These are phyloP conservation scores for Dispira parvispora DNA, from an alignment of 192 early-diverging fungal species.

Conservation along the genomic window DNA sequence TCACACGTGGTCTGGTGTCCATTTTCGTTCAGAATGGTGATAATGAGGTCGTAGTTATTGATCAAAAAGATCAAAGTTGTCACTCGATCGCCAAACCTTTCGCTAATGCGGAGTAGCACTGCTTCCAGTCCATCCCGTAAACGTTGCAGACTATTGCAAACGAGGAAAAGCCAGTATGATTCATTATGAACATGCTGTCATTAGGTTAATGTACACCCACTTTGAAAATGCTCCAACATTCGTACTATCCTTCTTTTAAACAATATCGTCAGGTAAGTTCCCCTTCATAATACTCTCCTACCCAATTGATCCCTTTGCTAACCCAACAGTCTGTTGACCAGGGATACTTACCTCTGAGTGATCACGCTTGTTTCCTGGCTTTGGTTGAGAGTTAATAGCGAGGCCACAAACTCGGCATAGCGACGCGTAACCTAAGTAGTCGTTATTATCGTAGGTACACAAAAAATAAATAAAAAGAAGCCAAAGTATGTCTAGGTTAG, in stretches of 20 bases:
- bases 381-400: slow-evolving; percentile 76
- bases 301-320: too few species aligned
- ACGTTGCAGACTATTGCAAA: slow-evolving; percentile 35
- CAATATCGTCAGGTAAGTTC: too few species aligned
- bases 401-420: slow-evolving; percentile 85
- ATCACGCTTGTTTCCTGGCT: slow-evolving; percentile 74
- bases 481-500: too few species aligned
- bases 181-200: too few species aligned
- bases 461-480: too few species aligned
- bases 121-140: slow-evolving; percentile 60
- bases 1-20: slow-evolving; percentile 24
- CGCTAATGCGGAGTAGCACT: slow-evolving; percentile 56
- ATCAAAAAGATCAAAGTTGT: slow-evolving; percentile 68
- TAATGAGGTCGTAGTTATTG: slow-evolving; percentile 87
- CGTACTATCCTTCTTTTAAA: too few species aligned
- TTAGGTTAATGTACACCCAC: too few species aligned
- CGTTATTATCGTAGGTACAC: too few species aligned
- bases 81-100: slow-evolving; percentile 48
- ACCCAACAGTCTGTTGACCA: too few species aligned
- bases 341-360: slow-evolving; percentile 39
- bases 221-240: too few species aligned
- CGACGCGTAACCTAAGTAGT: slow-evolving; percentile 52
- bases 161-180: background rate
- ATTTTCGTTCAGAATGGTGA: slow-evolving; percentile 54
- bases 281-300: too few species aligned